Evolutionary conservation across 2,329 filamentous ascomycete species (phyloP), one percentile per base, ranked within the genome.

Genomic region (Hypoxylon rubiginosum): DNA sequence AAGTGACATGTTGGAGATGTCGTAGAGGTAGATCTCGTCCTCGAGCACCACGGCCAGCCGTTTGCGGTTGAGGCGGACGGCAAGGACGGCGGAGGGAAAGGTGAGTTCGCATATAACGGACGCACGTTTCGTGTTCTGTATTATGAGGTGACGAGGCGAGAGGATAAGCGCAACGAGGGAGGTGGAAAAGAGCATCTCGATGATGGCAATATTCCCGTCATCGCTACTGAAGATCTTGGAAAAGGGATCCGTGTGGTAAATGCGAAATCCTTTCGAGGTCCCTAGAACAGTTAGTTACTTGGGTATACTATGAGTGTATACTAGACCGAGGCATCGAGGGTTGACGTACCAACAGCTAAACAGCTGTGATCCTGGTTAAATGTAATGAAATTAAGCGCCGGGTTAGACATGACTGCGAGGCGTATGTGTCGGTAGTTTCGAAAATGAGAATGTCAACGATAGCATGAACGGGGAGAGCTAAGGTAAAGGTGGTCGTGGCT

Each of bases 321-420:
- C 21, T 58, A 56, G 43, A 4, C 43, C 21, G 43, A 13, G 24
- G 46, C 49, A 52, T 58, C 32, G 39, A 55, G 32, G 57, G 57
- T 30, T 21, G 61, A 81, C 90, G 77, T 84, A 94, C 93, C 95
- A 73, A 99, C 94, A 83, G 95, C 95, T 71, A 99, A 86, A 80
- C 95, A 95, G 86, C 92, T 97, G 84, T 97, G 94, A 84, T 99
- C 96, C 85, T 99, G 96, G 82, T 99, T 99, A 82, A 98, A 99
- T 45, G 95, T 97, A 75, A 99, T 93, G 82, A 97, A 99, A 82
- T 99, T 99, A 84, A 98, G 93, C 52, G 89, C 83, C 79, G 91
- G 90, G 70, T 77, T 85, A 69, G 90, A 82, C 90, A 93, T 93
- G 66, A 72, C 83, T 76, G 66, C 66, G 50, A 62, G 54, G 46